phyloP scores from a whole-genome alignment of 192 early-diverging fungal species.

The Oehlia diaphana region DNA sequence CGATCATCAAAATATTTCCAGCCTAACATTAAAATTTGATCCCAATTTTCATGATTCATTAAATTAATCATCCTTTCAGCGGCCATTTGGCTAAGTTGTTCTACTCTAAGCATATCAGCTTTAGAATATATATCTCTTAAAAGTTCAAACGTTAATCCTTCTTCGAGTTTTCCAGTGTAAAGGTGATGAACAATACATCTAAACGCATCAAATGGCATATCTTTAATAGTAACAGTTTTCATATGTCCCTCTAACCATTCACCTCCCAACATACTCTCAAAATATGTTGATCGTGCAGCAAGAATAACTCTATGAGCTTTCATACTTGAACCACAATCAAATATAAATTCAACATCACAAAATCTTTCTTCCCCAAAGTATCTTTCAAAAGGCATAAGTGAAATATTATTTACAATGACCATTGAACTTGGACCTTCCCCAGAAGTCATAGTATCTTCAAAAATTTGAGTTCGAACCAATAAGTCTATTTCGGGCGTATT shows the following conservation, averaged over 20 bases:
- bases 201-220: constrained; percentile 9
- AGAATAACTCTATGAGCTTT: constrained; percentile 18
- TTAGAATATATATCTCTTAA: constrained; percentile 19
- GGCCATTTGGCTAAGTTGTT: neutral
- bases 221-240: constrained; percentile 5
- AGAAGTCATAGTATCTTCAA: neutral
- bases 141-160: constrained; percentile 1
- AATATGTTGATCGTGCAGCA: constrained; percentile 10
- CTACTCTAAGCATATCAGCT: constrained; percentile 9
- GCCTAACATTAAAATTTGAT: constrained; percentile 20
- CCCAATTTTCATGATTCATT: constrained; percentile 17
- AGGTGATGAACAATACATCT: constrained; percentile 7
- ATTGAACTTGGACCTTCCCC: neutral
- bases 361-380: neutral
- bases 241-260: constrained; percentile 22
- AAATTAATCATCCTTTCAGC: neutral
- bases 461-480: constrained; percentile 9
- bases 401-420: neutral
- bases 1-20: constrained; percentile 6
- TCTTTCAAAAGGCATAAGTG: neutral
- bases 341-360: constrained; percentile 22
- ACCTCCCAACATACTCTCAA: constrained; percentile 10
- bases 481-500: constrained; percentile 5
- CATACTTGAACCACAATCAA: constrained; percentile 15
- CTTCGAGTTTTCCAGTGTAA: constrained; percentile 7